phyloP scores from a whole-genome alignment of 2,329 filamentous ascomycete species.

The Sporothrix dimorphospora region DNA sequence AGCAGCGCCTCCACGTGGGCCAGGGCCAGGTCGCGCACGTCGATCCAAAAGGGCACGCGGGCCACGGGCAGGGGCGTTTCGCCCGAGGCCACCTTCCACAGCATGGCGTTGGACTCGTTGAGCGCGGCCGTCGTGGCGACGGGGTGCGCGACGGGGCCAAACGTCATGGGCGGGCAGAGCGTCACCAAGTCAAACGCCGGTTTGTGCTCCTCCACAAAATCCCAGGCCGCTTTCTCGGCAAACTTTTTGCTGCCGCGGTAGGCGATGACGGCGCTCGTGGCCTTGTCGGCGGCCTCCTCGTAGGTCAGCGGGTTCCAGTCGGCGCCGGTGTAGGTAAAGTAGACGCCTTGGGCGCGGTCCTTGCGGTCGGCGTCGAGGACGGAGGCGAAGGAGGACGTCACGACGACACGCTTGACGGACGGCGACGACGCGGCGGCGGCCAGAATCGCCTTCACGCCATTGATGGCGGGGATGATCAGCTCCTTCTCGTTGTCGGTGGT shows the following conservation, averaged over 20 bases:
- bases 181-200: slow-evolving; percentile 53
- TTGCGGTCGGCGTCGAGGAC: slow-evolving; percentile 37
- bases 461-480: slow-evolving; percentile 50
- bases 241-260: slow-evolving; percentile 61
- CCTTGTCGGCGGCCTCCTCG: slow-evolving; percentile 47
- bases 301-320: slow-evolving; percentile 59
- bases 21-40: slow-evolving; percentile 28
- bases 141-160: slow-evolving; percentile 30
- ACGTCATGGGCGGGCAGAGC: slow-evolving; percentile 31
- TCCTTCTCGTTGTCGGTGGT: slow-evolving; percentile 50
- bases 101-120: slow-evolving; percentile 30
- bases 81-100: slow-evolving; percentile 30
- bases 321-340: slow-evolving; percentile 47
- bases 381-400: slow-evolving; percentile 36
- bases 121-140: slow-evolving; percentile 19
- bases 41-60: slow-evolving; percentile 29
- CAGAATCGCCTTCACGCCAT: slow-evolving; percentile 49
- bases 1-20: slow-evolving; percentile 25
- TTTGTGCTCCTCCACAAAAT: slow-evolving; percentile 48
- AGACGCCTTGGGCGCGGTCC: slow-evolving; percentile 28
- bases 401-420: slow-evolving; percentile 36
- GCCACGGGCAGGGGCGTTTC: slow-evolving; percentile 33
- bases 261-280: slow-evolving; percentile 42
- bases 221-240: slow-evolving; percentile 58
- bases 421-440: slow-evolving; percentile 40